A percentile compares a stretch with the other conserved stretches of the same genome.
These are phyloP conservation scores for Neonectria neomacrospora DNA, from an alignment of 2,329 filamentous ascomycete species.

Conservation along the genomic window DNA sequence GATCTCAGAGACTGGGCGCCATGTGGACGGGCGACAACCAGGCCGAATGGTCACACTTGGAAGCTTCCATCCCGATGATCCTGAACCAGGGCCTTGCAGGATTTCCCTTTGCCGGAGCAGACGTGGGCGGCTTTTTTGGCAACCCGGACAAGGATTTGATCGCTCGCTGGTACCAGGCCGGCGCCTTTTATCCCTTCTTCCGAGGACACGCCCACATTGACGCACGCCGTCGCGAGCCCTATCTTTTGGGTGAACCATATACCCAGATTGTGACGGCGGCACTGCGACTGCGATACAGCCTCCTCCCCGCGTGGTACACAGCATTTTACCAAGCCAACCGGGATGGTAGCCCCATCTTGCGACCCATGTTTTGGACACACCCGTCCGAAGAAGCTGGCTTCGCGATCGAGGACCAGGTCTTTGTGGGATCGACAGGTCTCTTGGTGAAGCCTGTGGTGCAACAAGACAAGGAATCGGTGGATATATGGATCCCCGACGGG, in stretches of 20 bases:
- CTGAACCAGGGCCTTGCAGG: conserved; percentile 92
- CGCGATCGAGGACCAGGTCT: conserved; percentile 90
- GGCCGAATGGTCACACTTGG: conserved; percentile 90
- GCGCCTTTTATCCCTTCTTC: conserved; percentile 98
- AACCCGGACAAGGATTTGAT: conserved; percentile 94
- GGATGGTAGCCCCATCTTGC: conserved; percentile 86
- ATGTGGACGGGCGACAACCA: conserved; percentile 99
- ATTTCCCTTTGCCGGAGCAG: conserved; percentile 93
- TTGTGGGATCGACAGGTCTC: conserved; percentile 86
- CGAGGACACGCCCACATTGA: conserved; percentile 97
- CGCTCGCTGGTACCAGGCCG: conserved; percentile 95
- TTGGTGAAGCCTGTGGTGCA: conserved; percentile 91
- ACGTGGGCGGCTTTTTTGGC: conserved; percentile 98
- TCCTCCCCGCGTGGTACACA: conserved; percentile 96
- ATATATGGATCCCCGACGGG: conserved; percentile 88
- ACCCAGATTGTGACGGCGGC: conserved; percentile 87
- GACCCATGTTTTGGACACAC: conserved; percentile 93
- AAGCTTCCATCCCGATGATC: conserved; percentile 91
- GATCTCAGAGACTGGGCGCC: conserved; percentile 87
- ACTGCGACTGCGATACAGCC: conserved; percentile 85
- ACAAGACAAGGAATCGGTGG: conserved; percentile 76
- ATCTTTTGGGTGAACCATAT: conserved; percentile 86
- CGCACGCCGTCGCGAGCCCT: conserved; percentile 92
- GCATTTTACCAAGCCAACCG: conserved; percentile 91
- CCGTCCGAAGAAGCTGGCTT: conserved; percentile 90